A percentile compares a stretch with the other conserved stretches of the same genome.
phyloP scores from a whole-genome alignment of 805 yeast species.

The Candida orba region DNA sequence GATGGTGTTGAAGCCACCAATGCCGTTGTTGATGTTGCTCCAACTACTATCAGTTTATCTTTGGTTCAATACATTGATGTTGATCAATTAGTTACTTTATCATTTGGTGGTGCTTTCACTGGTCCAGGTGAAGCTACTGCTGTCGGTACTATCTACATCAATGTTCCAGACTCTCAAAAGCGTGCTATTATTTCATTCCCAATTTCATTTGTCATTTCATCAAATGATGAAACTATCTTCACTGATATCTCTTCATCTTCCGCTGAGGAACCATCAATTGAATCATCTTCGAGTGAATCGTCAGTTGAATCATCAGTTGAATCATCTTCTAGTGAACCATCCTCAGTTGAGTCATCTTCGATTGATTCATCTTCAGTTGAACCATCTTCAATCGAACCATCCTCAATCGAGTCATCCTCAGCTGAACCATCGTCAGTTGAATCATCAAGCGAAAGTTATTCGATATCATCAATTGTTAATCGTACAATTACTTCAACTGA shows the following conservation, averaged over 20 bases:
- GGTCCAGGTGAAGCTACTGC: background rate
- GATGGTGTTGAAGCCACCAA: constrained; percentile 4
- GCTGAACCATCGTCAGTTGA: too few species aligned
- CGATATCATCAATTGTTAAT: too few species aligned
- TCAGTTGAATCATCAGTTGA: background rate
- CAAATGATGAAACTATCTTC: too few species aligned
- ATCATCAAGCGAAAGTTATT: too few species aligned
- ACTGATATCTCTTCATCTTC: background rate
- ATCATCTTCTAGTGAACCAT: too few species aligned
- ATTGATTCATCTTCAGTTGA: too few species aligned
- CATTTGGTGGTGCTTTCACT: background rate
- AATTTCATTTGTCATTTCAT: background rate
- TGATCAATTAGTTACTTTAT: constrained; percentile 5
- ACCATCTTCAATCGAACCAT: too few species aligned
- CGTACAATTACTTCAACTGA: background rate
- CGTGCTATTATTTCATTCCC: background rate
- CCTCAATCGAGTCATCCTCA: background rate
- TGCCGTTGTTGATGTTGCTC: background rate
- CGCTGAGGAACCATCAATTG: too few species aligned
- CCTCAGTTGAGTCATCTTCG: too few species aligned
- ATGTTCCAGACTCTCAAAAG: background rate
- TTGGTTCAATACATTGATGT: constrained; percentile 8
- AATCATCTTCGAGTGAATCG: too few species aligned
- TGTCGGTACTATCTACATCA: background rate
- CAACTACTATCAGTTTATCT: background rate